Conservation (phyloP, 78 protist species). For the Polysphondylium violaceum region DNA sequence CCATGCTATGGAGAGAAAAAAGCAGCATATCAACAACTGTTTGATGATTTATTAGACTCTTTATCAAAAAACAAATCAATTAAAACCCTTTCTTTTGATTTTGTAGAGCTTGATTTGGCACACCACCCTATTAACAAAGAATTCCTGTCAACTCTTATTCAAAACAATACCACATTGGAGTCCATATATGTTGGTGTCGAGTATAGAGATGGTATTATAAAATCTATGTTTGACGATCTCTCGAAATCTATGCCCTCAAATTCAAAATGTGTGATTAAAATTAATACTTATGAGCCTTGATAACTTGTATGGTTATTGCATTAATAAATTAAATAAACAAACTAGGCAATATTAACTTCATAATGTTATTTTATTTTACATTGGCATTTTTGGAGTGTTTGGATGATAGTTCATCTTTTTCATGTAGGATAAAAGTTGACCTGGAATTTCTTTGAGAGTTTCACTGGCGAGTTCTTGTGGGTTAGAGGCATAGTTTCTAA, state of each 20-base stretch:
- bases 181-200: too few species aligned
- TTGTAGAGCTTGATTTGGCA: too few species aligned
- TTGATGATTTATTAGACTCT: background rate
- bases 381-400: background rate
- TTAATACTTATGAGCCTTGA: too few species aligned
- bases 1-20: background rate
- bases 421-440: conserved; percentile 22
- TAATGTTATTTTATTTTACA: background rate
- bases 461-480: conserved; percentile 32
- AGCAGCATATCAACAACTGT: background rate
- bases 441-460: conserved; percentile 80
- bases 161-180: too few species aligned
- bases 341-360: too few species aligned
- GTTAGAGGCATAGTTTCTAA: conserved; percentile 1
- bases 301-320: background rate
- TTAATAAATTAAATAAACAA: background rate
- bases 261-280: too few species aligned
- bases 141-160: too few species aligned
- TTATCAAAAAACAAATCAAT: background rate
- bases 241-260: too few species aligned
- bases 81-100: background rate
- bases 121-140: too few species aligned
- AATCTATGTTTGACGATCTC: too few species aligned
- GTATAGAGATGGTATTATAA: too few species aligned
- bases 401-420: conserved; percentile 2